A percentile compares a stretch with the other conserved stretches of the same genome.
Conservation (phyloP, 2,329 filamentous ascomycete species). For the Paecilomyces sp. region DNA sequence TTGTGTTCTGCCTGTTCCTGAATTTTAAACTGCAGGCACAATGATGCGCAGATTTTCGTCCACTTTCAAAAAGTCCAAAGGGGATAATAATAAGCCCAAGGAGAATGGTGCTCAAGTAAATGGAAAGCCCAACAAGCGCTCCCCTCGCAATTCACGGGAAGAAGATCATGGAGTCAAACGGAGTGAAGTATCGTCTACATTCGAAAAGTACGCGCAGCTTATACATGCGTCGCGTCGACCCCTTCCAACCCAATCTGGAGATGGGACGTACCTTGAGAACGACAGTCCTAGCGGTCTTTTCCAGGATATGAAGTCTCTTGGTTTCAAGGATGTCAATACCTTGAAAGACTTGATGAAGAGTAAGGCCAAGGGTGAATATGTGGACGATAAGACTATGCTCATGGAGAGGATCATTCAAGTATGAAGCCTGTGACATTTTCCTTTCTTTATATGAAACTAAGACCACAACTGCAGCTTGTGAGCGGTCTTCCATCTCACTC, state of each 20-base stretch:
- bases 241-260: slow-evolving; percentile 55
- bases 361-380: slow-evolving; percentile 56
- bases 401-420: slow-evolving; percentile 65
- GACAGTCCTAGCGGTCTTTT: slow-evolving; percentile 46
- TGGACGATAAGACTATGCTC: slow-evolving; percentile 70
- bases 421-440: slow-evolving; percentile 7
- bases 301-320: slow-evolving; percentile 54
- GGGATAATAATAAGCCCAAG: slow-evolving; percentile 25
- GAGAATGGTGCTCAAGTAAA: slow-evolving; percentile 21
- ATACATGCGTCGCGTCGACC: slow-evolving; percentile 53
- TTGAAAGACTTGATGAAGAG: slow-evolving; percentile 53
- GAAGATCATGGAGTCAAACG: slow-evolving; percentile 26
- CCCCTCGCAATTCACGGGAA: slow-evolving; percentile 18
- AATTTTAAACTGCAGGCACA: slow-evolving; percentile 7
- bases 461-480: slow-evolving; percentile 45
- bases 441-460: not conserved
- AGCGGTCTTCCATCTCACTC: slow-evolving; percentile 58
- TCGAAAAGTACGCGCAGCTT: slow-evolving; percentile 39
- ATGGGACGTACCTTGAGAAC: slow-evolving; percentile 52
- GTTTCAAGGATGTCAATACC: slow-evolving; percentile 54
- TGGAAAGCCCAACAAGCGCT: slow-evolving; percentile 24
- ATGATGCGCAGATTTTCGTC: slow-evolving; percentile 36
- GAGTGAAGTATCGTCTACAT: slow-evolving; percentile 33
- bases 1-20: slow-evolving; percentile 1
- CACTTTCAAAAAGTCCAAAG: slow-evolving; percentile 32